Percentiles rank a stretch among this genome's conserved stretches.
Conservation (phyloP, 2,329 filamentous ascomycete genomes). For the Esteya vermicola region DNA sequence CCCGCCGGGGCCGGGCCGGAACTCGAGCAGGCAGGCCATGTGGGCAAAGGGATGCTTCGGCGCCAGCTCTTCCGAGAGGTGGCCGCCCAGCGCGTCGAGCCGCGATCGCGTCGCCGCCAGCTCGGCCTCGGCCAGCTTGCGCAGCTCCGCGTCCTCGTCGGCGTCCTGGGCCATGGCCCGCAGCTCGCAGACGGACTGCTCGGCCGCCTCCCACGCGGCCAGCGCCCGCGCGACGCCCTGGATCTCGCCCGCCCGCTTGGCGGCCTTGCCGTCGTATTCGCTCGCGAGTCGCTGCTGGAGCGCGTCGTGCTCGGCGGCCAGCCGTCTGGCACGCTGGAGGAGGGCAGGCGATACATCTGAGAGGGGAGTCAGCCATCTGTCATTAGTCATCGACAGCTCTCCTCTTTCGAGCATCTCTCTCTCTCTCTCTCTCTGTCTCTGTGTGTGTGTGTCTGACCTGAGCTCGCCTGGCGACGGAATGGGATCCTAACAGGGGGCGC, state of each 20-base stretch:
- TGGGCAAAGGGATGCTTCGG: constrained; percentile 82
- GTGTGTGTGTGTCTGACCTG: constrained; percentile 25
- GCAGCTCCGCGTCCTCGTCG: constrained; percentile 55
- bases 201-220: constrained; percentile 41
- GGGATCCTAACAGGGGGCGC: too few relatives aligned
- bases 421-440: too few relatives aligned
- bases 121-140: constrained; percentile 68
- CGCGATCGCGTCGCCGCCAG: constrained; percentile 48
- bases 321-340: constrained; percentile 42
- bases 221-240: constrained; percentile 42
- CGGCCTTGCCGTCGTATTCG: constrained; percentile 41
- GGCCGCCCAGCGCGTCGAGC: constrained; percentile 48
- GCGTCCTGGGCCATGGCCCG: constrained; percentile 31
- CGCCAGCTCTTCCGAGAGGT: constrained; percentile 64
- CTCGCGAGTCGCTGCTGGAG: constrained; percentile 36
- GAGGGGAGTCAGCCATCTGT: neutral
- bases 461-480: constrained; percentile 28
- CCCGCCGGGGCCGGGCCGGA: constrained; percentile 82
- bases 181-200: constrained; percentile 39
- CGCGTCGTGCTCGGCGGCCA: constrained; percentile 42
- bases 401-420: too few relatives aligned
- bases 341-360: constrained; percentile 34
- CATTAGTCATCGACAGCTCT: neutral
- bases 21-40: constrained; percentile 80
- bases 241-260: constrained; percentile 48